These are phyloP conservation scores for Erythrophleum ivorense DNA, from an alignment of 331 rosid species.

Conservation along the genomic window DNA sequence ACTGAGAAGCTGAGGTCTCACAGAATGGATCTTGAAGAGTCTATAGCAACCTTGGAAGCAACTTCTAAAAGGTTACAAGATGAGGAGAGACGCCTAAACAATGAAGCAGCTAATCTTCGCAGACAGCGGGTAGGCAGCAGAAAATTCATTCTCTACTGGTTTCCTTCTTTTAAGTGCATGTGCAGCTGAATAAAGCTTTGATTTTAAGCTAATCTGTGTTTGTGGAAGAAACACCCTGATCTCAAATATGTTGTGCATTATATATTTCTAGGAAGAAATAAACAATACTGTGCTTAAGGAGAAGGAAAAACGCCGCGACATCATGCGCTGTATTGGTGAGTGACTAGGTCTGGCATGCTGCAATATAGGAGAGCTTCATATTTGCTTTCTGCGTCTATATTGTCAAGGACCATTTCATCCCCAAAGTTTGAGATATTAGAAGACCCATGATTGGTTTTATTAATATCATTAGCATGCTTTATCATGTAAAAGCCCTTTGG, in stretches of 20 bases:
- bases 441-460: neutral
- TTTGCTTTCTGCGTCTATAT: neutral
- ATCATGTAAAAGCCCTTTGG: neutral
- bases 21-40: conserved; percentile 66
- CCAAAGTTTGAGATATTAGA: neutral
- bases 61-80: conserved; percentile 51
- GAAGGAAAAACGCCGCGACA: conserved; percentile 53
- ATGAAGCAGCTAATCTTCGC: conserved; percentile 72
- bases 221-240: conserved; percentile 21
- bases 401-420: neutral
- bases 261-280: conserved; percentile 65
- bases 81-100: conserved; percentile 56
- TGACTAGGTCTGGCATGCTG: conserved; percentile 33
- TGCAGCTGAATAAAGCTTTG: conserved; percentile 22
- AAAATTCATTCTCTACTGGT: conserved; percentile 1
- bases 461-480: neutral
- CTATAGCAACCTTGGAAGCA: conserved; percentile 57
- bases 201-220: conserved; percentile 20
- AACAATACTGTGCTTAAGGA: conserved; percentile 49
- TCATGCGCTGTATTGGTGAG: conserved; percentile 65
- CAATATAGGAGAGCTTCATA: conserved; percentile 6
- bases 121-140: conserved; percentile 65
- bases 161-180: neutral
- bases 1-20: conserved; percentile 63
- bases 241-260: conserved; percentile 21